Percentiles rank a stretch among this genome's conserved stretches.
phyloP scores from a whole-genome alignment of 2,329 filamentous ascomycete genomes.

The Nectriaceae sp. region DNA sequence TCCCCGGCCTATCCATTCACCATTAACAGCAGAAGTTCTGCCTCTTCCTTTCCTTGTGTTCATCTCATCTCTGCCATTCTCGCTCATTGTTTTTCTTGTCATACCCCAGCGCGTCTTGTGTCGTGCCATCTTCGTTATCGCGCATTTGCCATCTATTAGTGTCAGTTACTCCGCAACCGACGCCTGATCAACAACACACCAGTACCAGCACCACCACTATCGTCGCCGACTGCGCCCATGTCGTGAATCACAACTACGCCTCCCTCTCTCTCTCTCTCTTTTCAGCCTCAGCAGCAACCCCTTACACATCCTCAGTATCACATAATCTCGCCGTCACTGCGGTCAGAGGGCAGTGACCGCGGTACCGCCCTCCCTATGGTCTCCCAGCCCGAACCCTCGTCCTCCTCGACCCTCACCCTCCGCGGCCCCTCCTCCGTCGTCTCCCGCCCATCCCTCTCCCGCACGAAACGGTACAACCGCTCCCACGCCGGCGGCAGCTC shows the following conservation, averaged over 20 bases:
- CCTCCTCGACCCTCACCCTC: constrained; percentile 49
- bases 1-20: no score
- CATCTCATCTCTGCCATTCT: no score
- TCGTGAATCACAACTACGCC: constrained; percentile 3
- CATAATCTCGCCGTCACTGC: no score
- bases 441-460: constrained; percentile 60
- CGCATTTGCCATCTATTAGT: not conserved
- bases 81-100: no score
- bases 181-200: constrained; percentile 1
- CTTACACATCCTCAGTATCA: no score
- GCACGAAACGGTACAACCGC: constrained; percentile 73
- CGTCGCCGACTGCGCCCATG: constrained; percentile 10
- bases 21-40: no score
- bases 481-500: constrained; percentile 75
- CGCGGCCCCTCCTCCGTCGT: constrained; percentile 60
- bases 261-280: constrained; percentile 1
- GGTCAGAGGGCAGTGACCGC: no score
- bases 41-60: no score
- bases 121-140: constrained; percentile 7
- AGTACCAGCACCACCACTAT: constrained; percentile 11
- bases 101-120: no score
- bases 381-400: constrained; percentile 57
- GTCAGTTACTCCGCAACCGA: constrained; percentile 14
- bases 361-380: constrained; percentile 50
- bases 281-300: not conserved